Evolutionary conservation across 805 yeast species (phyloP).

Genomic region (Wickerhamomyces rabaulensis): DNA sequence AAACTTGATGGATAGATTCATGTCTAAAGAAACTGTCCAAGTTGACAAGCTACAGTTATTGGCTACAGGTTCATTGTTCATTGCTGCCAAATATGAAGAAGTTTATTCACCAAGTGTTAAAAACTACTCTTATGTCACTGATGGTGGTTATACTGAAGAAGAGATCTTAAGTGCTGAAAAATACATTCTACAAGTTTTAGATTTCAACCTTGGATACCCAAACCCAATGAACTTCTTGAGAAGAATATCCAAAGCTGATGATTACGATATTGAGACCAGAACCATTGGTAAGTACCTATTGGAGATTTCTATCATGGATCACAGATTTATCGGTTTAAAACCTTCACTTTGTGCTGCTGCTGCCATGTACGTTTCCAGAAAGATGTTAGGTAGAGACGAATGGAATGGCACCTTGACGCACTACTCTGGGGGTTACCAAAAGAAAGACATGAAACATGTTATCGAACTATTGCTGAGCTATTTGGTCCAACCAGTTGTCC

Average conservation of each 20-base stretch:
- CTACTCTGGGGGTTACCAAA: conserved; percentile 86
- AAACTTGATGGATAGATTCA: conserved; percentile 82
- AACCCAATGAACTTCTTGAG: conserved; percentile 87
- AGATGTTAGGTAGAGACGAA: conserved; percentile 56
- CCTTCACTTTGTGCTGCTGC: conserved; percentile 85
- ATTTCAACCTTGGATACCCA: conserved; percentile 77
- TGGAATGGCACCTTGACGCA: conserved; percentile 88
- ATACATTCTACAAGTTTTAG: conserved; percentile 63
- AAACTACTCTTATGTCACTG: conserved; percentile 83
- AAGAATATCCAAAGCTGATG: conserved; percentile 86
- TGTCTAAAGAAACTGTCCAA: conserved; percentile 68
- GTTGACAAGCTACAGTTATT: conserved; percentile 77
- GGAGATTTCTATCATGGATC: conserved; percentile 74
- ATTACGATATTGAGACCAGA: conserved; percentile 77
- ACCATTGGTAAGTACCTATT: conserved; percentile 80
- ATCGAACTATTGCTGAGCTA: conserved; percentile 72
- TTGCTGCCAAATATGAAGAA: conserved; percentile 93
- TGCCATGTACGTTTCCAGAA: conserved; percentile 78
- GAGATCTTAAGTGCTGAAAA: conserved; percentile 82
- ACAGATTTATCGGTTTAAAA: conserved; percentile 61
- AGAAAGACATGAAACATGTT: conserved; percentile 64
- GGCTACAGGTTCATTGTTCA: conserved; percentile 80
- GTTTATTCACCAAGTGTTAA: conserved; percentile 82
- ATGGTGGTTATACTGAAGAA: conserved; percentile 75
- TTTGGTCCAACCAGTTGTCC: conserved; percentile 72